Percentiles rank a stretch among this genome's conserved stretches.
Evolutionary conservation across 306 rosid species (phyloP).

Genomic region (Quercus gilva): DNA sequence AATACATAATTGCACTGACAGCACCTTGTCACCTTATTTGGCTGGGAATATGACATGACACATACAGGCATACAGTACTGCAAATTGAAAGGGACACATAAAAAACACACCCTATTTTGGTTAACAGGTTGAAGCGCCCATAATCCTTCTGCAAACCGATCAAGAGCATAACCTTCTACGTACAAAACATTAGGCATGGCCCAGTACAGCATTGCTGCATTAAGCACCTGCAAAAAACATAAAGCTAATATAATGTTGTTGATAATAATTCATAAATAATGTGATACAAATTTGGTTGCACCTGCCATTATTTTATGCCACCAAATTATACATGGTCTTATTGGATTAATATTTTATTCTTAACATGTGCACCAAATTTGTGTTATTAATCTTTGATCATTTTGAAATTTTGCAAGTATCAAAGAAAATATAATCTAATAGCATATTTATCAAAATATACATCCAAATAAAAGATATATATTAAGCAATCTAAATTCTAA

Average conservation of each 20-base stretch:
- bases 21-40: neutral
- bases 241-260: neutral
- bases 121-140: constrained; percentile 91
- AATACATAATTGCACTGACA: neutral
- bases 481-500: too few species aligned
- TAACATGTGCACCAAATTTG: too few species aligned
- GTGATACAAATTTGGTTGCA: too few species aligned
- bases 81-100: neutral
- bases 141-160: constrained; percentile 79
- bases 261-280: too few species aligned
- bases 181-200: constrained; percentile 75
- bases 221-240: constrained; percentile 63
- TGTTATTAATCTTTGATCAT: too few species aligned
- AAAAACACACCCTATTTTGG: constrained; percentile 62
- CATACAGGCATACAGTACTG: neutral
- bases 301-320: too few species aligned
- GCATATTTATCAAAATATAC: too few species aligned
- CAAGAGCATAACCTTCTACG: constrained; percentile 93
- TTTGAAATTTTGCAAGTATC: too few species aligned
- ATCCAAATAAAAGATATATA: too few species aligned
- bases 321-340: too few species aligned
- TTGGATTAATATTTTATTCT: too few species aligned
- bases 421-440: too few species aligned
- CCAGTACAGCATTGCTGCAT: constrained; percentile 95
- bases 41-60: neutral